Conservation (phyloP, 2,329 filamentous ascomycete species). For the Xylariaceae sp. region DNA sequence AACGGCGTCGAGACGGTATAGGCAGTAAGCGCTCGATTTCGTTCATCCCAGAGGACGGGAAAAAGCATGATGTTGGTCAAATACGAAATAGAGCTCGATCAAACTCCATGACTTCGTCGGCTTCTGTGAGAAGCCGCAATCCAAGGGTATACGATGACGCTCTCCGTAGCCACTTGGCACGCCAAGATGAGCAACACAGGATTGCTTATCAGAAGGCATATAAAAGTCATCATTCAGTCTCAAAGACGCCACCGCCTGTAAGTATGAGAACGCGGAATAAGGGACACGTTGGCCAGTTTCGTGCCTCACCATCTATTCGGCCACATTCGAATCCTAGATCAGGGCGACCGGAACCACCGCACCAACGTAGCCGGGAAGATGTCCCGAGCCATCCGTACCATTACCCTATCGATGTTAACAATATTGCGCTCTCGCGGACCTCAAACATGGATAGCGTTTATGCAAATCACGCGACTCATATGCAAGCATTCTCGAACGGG, state of each 20-base stretch:
- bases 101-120: conserved; percentile 8
- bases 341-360: conserved; percentile 22
- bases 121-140: neutral
- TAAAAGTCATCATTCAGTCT: conserved; percentile 22
- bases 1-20: neutral
- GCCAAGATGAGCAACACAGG: conserved; percentile 16
- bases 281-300: conserved; percentile 30
- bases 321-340: conserved; percentile 33
- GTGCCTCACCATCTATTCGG: conserved; percentile 34
- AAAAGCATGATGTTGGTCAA: neutral
- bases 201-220: conserved; percentile 14
- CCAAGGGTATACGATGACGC: neutral
- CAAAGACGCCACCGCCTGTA: conserved; percentile 37
- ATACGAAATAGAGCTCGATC: conserved; percentile 1
- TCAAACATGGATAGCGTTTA: conserved; percentile 22
- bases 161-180: conserved; percentile 2
- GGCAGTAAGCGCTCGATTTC: neutral
- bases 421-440: conserved; percentile 9
- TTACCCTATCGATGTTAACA: conserved; percentile 5
- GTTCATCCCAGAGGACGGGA: conserved; percentile 1
- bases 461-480: conserved; percentile 6
- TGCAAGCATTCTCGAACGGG: conserved; percentile 13
- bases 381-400: conserved; percentile 19
- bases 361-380: conserved; percentile 31
- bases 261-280: conserved; percentile 40